phyloP scores from a whole-genome alignment of 1,284 basidiomycete genomes.

The Stereum hirsutum region DNA sequence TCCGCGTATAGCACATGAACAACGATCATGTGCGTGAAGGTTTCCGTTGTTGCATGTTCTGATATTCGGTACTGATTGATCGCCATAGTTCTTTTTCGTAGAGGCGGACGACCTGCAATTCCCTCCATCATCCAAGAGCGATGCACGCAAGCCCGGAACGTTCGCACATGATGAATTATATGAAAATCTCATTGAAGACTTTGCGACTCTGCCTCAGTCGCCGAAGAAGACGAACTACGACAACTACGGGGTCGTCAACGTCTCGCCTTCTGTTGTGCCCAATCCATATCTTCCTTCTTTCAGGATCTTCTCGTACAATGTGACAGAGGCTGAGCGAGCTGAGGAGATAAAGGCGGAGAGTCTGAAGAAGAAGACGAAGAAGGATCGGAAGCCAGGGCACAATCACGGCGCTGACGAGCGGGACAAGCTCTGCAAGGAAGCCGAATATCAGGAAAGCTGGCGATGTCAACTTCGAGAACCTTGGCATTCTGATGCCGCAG shows the following conservation, averaged over 20 bases:
- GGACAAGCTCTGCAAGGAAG: slow-evolving; percentile 33
- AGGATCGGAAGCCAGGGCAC: slow-evolving; percentile 34
- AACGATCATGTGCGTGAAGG: slow-evolving; percentile 55
- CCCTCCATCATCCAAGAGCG: slow-evolving; percentile 9
- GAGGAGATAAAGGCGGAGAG: slow-evolving; percentile 14
- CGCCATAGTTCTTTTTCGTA: slow-evolving; percentile 49
- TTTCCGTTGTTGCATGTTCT: slow-evolving; percentile 1
- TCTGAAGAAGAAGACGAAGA: slow-evolving; percentile 20
- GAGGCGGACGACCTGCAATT: slow-evolving; percentile 45
- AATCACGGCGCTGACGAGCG: slow-evolving; percentile 32
- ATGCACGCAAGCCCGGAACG: slow-evolving; percentile 9
- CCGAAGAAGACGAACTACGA: slow-evolving; percentile 47
- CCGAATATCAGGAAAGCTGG: slow-evolving; percentile 46
- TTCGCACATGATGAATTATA: slow-evolving; percentile 33
- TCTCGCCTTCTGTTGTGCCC: slow-evolving; percentile 79
- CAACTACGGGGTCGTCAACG: slow-evolving; percentile 70
- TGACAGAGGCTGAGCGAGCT: slow-evolving; percentile 32
- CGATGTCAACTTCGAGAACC: slow-evolving; percentile 46
- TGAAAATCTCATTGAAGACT: slow-evolving; percentile 45
- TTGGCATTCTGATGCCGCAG: slow-evolving; percentile 51
- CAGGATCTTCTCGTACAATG: slow-evolving; percentile 77
- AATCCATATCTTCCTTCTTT: slow-evolving; percentile 80
- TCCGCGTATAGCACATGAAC: slow-evolving; percentile 54
- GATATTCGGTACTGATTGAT: slow-evolving; percentile 2
- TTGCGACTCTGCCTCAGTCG: slow-evolving; percentile 43